These are phyloP conservation scores for Talaromyces sp. DNA, from an alignment of 2,329 filamentous ascomycete species.

Conservation along the genomic window DNA sequence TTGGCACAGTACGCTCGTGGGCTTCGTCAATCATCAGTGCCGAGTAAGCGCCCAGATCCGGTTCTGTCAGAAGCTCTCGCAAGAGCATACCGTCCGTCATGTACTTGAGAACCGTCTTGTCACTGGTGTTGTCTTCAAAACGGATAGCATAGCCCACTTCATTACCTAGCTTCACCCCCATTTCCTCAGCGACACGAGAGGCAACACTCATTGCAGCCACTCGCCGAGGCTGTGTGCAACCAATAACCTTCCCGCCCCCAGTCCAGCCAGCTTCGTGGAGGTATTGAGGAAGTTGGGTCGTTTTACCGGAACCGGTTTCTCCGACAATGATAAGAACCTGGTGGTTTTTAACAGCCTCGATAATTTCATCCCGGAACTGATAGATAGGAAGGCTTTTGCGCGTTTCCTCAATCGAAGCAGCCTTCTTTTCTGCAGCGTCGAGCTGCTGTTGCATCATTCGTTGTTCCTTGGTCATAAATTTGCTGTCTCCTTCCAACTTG, in stretches of 20 bases:
- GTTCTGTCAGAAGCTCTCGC: conserved; percentile 83
- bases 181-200: conserved; percentile 90
- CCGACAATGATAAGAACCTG: conserved; percentile 89
- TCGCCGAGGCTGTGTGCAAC: conserved; percentile 88
- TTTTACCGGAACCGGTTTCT: conserved; percentile 93
- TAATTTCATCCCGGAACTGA: conserved; percentile 74
- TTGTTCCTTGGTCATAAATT: conserved; percentile 70
- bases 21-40: conserved; percentile 96
- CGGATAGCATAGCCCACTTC: conserved; percentile 94
- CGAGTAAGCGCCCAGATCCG: conserved; percentile 73
- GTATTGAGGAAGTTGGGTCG: conserved; percentile 91
- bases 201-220: conserved; percentile 97
- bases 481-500: conserved; percentile 64
- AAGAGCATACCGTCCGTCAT: conserved; percentile 97
- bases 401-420: conserved; percentile 82
- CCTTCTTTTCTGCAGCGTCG: conserved; percentile 82
- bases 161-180: conserved; percentile 80
- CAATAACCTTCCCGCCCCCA: conserved; percentile 75
- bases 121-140: conserved; percentile 86
- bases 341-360: conserved; percentile 77
- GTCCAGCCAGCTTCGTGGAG: conserved; percentile 87
- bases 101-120: conserved; percentile 89
- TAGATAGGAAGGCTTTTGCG: conserved; percentile 88
- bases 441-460: conserved; percentile 72
- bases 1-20: conserved; percentile 86